Base-by-base conservation (phyloP, 2,329 filamentous ascomycete species). In the Apiospora phragmitis region DNA sequence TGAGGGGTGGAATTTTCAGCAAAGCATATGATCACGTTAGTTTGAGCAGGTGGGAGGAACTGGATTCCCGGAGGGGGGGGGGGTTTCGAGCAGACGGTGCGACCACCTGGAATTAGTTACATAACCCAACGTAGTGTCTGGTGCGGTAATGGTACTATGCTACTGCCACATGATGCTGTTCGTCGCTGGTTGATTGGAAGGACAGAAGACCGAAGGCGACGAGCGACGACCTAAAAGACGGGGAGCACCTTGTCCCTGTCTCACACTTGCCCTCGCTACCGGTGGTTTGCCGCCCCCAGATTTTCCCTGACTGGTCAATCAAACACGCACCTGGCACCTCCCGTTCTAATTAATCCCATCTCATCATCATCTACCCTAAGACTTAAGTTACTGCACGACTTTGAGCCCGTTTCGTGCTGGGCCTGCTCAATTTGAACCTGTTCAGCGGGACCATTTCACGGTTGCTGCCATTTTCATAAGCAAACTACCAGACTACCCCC, bases 211-310 rank as follows among this genome's bases (percentile, higher is more conserved):
- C 35, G 35, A 16, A 45, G 16, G 6, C 5, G 14, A 32, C 49
- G 26, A 26, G 29, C 16, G 51, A 59, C 51, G 26, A 18, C 26
- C 26, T 29, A 35, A 38, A 62, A 38, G 55, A 62, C 55, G 29
- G 55, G 55, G 32, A 55, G 49, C 26, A 32, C 32, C 55, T 24
- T 62, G 55, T 62, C 29, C 55, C 32, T 38, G 55, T 62, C 55
- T 62, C 55, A 62, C 29, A 35, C 29, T 35, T 59, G 18, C 24
- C 49, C 12, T 62, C n/a, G 55, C 55, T 38, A 32, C 55, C 55
- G 29, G 55, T 38, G 55, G 55, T 62, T 62, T 62, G 55, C 55
- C 55, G 55, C 55, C 55, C 55, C 55, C 55, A 62, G 55, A 62
- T 62, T 62, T 62, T 38, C 55, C 32, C 32, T 62, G 18, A 38